Evolutionary conservation across 768 basidiomycete species (phyloP), one percentile per base, ranked within the genome.

Genomic region (Lactarius sanguifluus): DNA sequence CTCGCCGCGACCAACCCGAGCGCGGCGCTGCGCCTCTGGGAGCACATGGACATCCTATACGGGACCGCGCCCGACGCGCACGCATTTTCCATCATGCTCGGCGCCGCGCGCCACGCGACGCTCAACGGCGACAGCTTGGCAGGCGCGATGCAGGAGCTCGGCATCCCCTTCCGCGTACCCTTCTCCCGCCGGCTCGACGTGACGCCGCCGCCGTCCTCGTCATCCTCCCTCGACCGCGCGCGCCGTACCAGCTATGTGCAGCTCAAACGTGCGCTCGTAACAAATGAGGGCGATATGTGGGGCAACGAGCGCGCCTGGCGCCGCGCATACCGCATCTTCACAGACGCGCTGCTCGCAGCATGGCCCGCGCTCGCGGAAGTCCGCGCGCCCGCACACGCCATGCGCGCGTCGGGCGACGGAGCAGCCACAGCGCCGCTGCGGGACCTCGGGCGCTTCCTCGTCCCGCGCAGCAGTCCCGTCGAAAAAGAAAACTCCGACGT

Each of bases 11-110:
- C 80, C 23, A 76, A 80, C 36, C 83, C 88, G 0, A 89, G 90
- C 69, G 76, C 82, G 8, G 81, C 88, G 4, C 87, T 90, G 73
- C 76, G 77, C 52, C 71, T 92, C 1, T 94, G 90, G 88, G 85
- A 88, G n/a, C 76, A 85, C 30, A 83, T 91, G 76, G 77, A 77
- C 4, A 71, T 75, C 0, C 74, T 92, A 3, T 94, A 89, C 73
- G 80, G 78, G 5, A 77, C 87, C 0, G 73, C 77, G 3, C 88
- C 87, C 0, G 83, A 89, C 56, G 74, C 80, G 20, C 73, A 76
- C 59, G 84, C 88, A 36, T 81, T 94, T 61, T 79, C 80, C 54
- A 78, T 87, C 61, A 72, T 94, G 13, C 80, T 93, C 57, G 81
- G 86, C 61, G 79, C 86, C 1, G 86, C 88, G 1, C 79, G 86